Evolutionary conservation across 495 filamentous ascomycete species (phyloP), one percentile per base, ranked within the genome.

Genomic region (Friedmanniomyces simplex): DNA sequence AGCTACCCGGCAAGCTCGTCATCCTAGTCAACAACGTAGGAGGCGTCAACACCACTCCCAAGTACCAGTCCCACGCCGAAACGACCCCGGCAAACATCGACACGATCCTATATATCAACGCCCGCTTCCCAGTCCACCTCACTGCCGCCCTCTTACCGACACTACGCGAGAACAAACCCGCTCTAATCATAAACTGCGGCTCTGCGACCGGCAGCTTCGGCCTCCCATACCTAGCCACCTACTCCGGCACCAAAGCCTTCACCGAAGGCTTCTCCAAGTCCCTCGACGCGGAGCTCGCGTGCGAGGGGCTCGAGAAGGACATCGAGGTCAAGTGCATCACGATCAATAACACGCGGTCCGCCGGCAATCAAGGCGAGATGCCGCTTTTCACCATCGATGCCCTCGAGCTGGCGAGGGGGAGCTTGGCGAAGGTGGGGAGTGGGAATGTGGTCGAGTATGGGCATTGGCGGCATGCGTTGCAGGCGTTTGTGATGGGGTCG

Each of bases 21-120:
- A 66, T 78, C 0, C 64, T 79, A 28, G 63, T 79, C 41, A 78
- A 79, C 60, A 79, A 79, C 64, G 76, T 74, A 18, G 69, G 71
- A 16, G 65, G 63, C 6, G 57, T 52, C 16, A 64, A 61, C 32
- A 32, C 16, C 7, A 3, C 32, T 5, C 25, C 58, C 12, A 16
- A 24, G 2, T 47, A 18, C n/a, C 24, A 21, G 3, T 3, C 41
- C 3, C 21, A 42, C 18, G 26, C 39, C 20, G 25, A 52, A 2
- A 18, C 3, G 56, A 53, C 30, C 56, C 63, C 0, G 2, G 28
- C 11, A 1, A 62, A 65, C 26, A 56, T 67, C n/a, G 45, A 59
- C 32, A 52, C 25, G 3, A 22, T 56, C 8, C 60, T 63, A 50
- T 54, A 63, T 25, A 36, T 63, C 49, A 70, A 65, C 37, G 55